phyloP scores from a whole-genome alignment of 139 green algal genomes.

The Chlamydomonas asymmetrica region DNA sequence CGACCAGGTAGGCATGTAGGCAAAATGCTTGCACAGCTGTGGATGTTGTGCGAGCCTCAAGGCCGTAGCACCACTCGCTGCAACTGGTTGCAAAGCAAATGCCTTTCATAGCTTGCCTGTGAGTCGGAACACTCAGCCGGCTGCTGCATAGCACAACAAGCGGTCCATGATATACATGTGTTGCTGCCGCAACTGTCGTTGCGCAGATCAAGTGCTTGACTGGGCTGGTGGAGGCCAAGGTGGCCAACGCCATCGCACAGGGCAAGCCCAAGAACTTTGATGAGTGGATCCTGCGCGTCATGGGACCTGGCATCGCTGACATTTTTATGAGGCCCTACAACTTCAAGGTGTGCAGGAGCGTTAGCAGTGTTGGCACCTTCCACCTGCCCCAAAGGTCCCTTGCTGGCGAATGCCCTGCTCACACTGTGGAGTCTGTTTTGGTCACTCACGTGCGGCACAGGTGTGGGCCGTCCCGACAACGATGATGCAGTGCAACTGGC shows the following conservation, averaged over 20 bases:
- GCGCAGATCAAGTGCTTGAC: slow-evolving; percentile 72
- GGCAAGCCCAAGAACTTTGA: slow-evolving; percentile 87
- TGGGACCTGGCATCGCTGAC: slow-evolving; percentile 86
- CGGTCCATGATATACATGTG: background rate
- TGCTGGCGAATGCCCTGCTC: slow-evolving; percentile 1
- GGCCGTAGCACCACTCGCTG: no score
- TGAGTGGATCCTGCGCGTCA: slow-evolving; percentile 90
- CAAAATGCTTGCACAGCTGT: no score
- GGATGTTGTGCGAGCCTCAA: no score
- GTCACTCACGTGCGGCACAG: slow-evolving; percentile 45
- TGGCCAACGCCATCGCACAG: slow-evolving; percentile 64
- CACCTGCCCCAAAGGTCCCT: no score
- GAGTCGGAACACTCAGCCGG: background rate
- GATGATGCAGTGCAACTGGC: slow-evolving; percentile 90
- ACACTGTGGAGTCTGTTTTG: background rate
- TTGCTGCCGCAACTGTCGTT: background rate
- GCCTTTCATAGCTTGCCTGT: no score
- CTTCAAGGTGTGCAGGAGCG: no score
- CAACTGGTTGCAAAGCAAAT: background rate
- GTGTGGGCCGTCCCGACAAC: slow-evolving; percentile 82
- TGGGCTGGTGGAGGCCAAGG: slow-evolving; percentile 85
- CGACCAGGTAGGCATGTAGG: slow-evolving; percentile 73
- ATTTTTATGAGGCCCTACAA: slow-evolving; percentile 97
- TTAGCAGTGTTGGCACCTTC: no score
- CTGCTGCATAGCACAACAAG: background rate